Conservation (phyloP, 768 basidiomycete genomes). For the Suillus plorans region DNA sequence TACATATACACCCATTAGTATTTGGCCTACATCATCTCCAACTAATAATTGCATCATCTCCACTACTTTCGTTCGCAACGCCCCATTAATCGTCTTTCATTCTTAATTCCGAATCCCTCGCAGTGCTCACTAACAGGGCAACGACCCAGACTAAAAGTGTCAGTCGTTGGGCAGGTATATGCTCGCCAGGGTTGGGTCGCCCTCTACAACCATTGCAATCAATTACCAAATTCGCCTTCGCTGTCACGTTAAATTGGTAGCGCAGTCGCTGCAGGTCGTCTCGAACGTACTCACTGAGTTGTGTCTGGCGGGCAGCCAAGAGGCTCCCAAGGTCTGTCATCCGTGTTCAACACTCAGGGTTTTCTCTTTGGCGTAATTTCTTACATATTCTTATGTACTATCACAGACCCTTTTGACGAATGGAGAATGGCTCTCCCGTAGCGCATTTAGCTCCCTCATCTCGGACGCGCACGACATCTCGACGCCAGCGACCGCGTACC, state of each 20-base stretch:
- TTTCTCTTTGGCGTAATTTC: neutral
- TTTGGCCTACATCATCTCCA: neutral
- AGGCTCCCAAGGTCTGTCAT: neutral
- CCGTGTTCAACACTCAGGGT: neutral
- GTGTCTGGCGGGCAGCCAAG: conserved; percentile 1
- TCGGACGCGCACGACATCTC: neutral
- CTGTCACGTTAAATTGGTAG: neutral
- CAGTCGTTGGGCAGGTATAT: neutral
- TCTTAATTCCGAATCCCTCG: neutral
- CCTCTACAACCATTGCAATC: neutral
- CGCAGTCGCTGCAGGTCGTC: neutral
- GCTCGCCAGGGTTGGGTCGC: no score
- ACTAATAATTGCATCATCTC: neutral
- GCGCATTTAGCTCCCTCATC: neutral
- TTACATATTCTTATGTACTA: neutral
- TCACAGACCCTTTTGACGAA: conserved; percentile 3
- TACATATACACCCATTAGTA: neutral
- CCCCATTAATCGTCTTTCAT: neutral
- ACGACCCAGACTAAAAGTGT: no score
- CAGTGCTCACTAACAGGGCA: neutral
- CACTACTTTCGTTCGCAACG: neutral
- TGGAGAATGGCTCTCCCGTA: conserved; percentile 3
- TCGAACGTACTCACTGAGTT: neutral
- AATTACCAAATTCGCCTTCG: neutral
- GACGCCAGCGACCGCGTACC: neutral